Conservation (phyloP, 2,329 filamentous ascomycete genomes). For the Sporothrix mexicana region DNA sequence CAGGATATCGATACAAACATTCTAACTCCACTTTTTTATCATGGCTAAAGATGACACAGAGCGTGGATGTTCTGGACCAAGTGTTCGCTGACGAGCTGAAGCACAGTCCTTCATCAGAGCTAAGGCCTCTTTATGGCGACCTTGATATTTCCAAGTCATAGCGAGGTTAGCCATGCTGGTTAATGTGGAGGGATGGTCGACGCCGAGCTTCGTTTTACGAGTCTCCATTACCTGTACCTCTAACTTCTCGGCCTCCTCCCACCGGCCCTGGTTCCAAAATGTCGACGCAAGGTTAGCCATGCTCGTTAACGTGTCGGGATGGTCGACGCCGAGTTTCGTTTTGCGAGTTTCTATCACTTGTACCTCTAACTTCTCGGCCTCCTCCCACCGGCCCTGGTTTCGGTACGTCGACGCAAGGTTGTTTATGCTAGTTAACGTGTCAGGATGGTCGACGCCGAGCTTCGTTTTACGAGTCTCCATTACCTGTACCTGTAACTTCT, state of each 20-base stretch:
- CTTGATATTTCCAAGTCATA: background rate
- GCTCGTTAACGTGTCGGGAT: no score
- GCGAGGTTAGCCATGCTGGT: conserved; percentile 17
- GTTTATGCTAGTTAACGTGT: no score
- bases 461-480: conserved; percentile 15
- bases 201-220: no score
- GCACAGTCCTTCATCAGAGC: background rate
- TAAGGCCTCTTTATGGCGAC: conserved; percentile 2
- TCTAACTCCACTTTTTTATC: background rate
- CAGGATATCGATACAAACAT: background rate
- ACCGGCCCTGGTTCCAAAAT: no score
- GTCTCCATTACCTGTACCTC: no score
- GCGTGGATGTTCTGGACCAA: background rate
- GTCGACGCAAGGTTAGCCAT: no score
- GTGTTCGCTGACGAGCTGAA: background rate
- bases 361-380: background rate
- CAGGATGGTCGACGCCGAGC: conserved; percentile 17
- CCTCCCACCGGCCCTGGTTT: no score
- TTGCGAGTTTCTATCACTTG: conserved; percentile 1
- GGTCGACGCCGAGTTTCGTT: conserved; percentile 16
- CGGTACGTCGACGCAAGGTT: no score
- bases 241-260: no score
- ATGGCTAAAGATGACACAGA: background rate
- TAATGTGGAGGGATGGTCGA: background rate
- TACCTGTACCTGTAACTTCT: background rate